Evolutionary conservation across 2,329 filamentous ascomycete genomes (phyloP), one percentile per base, ranked within the genome.

Genomic region (Aureobasidium sp.): DNA sequence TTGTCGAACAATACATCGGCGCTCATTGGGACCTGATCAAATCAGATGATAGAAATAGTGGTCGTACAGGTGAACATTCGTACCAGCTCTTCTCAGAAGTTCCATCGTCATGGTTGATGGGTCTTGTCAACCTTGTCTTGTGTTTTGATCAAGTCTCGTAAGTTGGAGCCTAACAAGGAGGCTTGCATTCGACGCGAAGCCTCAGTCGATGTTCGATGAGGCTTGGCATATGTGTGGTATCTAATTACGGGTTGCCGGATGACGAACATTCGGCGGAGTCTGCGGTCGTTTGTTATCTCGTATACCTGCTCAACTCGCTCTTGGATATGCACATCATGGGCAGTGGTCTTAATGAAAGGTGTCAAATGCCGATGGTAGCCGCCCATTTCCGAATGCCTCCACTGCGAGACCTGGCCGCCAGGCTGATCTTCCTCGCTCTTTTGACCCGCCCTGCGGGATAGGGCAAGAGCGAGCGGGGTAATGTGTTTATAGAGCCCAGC

Each of bases 1-100:
- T 63, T 79, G 76, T 27, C 77, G 70, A 22, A 68, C 70, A 48
- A 78, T 77, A 39, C 71, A 76, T 8, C 77, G 73, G 27, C 68
- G 72, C 65, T 80, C 77, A 61, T 74, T 75, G 8, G 72, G 71
- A 48, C 74, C 75, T 78, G 34, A 15, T 51, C 17, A 47, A 42
- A 45, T 42, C 22, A 41, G 53, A 12, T 47, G 34, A 15, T 44
- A 4, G 20, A 17, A 5, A n/a, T 22, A 7, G 31, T 15, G 25
- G 2, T 31, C 3, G 8, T 20, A n/a, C 17, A 55, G 34, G 3
- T 4, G 37, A 3, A 1, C 11, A 8, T 60, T 7, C 9, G 34
- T 27, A 62, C 60, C 60, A 31, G 49, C 60, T 45, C 41, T 48
- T 15, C 60, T 22, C 7, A 62, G 31, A 8, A 3, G 14, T 17